Evolutionary conservation across 1,139 yeast genomes (phyloP).

Genomic region (Sugiyamaella paludigena): DNA sequence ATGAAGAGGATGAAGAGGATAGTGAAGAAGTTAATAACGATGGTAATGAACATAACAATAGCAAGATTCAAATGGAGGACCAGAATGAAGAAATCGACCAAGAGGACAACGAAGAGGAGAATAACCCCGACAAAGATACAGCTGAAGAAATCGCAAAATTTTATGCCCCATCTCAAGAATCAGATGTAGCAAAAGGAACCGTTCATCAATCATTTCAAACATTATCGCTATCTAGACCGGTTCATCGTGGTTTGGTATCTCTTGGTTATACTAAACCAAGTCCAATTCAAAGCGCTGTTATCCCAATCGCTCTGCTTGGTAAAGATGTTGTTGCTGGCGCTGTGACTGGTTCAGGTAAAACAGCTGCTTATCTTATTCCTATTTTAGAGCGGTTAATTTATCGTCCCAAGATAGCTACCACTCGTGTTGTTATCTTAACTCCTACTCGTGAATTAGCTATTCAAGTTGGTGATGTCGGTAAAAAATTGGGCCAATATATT

Average conservation of each 20-base stretch:
- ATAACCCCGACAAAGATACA: constrained; percentile 30
- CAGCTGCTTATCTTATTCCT: constrained; percentile 97
- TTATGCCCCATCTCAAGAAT: constrained; percentile 36
- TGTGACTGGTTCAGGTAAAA: constrained; percentile 98
- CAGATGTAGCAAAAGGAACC: constrained; percentile 38
- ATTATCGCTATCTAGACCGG: constrained; percentile 83
- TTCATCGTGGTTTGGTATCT: constrained; percentile 73
- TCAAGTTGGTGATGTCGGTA: constrained; percentile 93
- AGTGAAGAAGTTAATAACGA: constrained; percentile 46
- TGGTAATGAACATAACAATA: constrained; percentile 44
- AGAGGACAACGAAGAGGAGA: constrained; percentile 32
- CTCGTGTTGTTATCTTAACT: constrained; percentile 83
- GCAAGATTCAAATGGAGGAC: no score
- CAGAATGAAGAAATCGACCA: constrained; percentile 31
- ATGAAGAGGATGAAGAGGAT: constrained; percentile 41
- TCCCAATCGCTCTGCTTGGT: constrained; percentile 89
- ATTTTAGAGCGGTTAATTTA: constrained; percentile 86
- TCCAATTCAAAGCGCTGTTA: constrained; percentile 89
- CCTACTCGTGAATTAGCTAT: constrained; percentile 98
- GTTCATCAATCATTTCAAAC: constrained; percentile 68
- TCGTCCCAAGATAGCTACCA: constrained; percentile 83
- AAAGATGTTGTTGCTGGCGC: constrained; percentile 99
- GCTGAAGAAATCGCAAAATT: constrained; percentile 36
- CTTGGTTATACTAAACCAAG: constrained; percentile 85
- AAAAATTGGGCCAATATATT: constrained; percentile 74